Conservation (phyloP, 2,329 filamentous ascomycete species). For the Cladorrhinum sp. region DNA sequence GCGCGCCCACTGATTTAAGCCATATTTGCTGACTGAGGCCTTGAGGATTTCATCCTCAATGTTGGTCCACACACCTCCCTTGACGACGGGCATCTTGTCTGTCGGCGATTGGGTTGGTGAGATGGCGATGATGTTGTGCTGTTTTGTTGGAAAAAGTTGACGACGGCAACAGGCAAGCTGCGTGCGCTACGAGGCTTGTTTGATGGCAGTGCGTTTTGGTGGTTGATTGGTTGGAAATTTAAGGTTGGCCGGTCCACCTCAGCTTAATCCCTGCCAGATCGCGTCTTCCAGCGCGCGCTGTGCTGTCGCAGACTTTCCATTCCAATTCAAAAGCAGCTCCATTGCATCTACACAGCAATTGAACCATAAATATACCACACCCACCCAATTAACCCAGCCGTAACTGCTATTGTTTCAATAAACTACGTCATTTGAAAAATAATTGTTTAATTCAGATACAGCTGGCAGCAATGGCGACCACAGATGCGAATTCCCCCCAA, state of each 20-base stretch:
- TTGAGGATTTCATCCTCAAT: conserved; percentile 96
- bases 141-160: conserved; percentile 5
- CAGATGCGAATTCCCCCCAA: conserved; percentile 23
- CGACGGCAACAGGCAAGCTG: background rate
- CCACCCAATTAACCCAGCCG: background rate
- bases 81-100: conserved; percentile 65
- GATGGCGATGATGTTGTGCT: conserved; percentile 9
- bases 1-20: conserved; percentile 95
- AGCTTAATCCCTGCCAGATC: conserved; percentile 6
- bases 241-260: background rate
- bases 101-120: conserved; percentile 6
- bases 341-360: background rate
- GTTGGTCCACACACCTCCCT: conserved; percentile 73
- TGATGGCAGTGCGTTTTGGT: background rate
- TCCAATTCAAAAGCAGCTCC: background rate
- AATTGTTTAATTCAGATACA: background rate
- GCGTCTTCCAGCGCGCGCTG: conserved; percentile 7
- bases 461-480: conserved; percentile 25
- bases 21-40: conserved; percentile 90
- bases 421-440: background rate
- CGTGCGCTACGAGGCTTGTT: conserved; percentile 2
- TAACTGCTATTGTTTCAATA: background rate
- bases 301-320: background rate
- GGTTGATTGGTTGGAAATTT: conserved; percentile 3
- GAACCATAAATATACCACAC: background rate